These are phyloP conservation scores for Sphaerobolus stellatus DNA, from an alignment of 1,284 basidiomycete species.

Conservation along the genomic window DNA sequence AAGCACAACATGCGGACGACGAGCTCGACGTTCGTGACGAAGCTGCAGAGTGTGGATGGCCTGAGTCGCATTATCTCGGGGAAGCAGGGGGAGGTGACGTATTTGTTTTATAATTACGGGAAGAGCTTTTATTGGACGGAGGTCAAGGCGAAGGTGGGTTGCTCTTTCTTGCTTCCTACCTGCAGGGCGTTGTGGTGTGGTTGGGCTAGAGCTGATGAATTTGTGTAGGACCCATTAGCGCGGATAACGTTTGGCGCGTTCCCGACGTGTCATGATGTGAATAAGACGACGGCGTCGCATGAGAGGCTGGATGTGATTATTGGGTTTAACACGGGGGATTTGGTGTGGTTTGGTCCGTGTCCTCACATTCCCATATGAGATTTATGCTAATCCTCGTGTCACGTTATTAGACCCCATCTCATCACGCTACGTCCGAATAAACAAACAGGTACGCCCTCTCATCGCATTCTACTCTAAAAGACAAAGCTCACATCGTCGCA, in stretches of 20 bases:
- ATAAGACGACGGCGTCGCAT: conserved; percentile 70
- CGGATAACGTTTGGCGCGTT: conserved; percentile 83
- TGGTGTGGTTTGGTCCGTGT: conserved; percentile 82
- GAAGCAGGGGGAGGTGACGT: conserved; percentile 80
- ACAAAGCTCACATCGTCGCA: not conserved
- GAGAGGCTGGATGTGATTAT: conserved; percentile 88
- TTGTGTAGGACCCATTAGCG: conserved; percentile 74
- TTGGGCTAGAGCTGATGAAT: not conserved
- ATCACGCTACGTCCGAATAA: conserved; percentile 84
- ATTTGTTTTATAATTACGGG: conserved; percentile 80
- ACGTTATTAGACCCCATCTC: conserved; percentile 68
- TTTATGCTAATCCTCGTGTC: conserved; percentile 1
- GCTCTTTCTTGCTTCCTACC: conserved; percentile 7
- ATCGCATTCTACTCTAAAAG: conserved; percentile 13
- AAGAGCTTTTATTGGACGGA: conserved; percentile 85
- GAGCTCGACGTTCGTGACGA: conserved; percentile 85
- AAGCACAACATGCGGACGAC: conserved; percentile 88
- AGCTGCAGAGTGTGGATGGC: conserved; percentile 78
- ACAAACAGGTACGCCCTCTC: conserved; percentile 69
- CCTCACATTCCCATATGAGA: not conserved
- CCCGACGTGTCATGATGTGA: conserved; percentile 90
- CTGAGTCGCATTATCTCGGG: conserved; percentile 70
- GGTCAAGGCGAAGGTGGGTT: conserved; percentile 72
- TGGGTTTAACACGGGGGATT: conserved; percentile 90
- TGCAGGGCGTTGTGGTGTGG: not conserved